phyloP scores from a whole-genome alignment of 2,329 filamentous ascomycete genomes.

The Endocalyx cinctus region DNA sequence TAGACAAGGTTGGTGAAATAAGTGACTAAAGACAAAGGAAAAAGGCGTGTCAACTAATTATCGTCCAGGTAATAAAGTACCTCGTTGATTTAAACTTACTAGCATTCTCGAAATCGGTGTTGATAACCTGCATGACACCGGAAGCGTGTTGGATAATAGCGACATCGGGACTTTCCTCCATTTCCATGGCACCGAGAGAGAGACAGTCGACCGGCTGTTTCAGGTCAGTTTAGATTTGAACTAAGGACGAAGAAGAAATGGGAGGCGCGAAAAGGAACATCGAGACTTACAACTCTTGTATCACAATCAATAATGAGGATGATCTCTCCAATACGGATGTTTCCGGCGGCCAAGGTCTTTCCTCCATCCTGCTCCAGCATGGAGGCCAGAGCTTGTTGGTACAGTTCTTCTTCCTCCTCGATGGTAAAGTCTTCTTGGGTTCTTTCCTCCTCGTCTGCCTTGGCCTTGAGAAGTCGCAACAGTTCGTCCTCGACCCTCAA shows the following conservation, averaged over 20 bases:
- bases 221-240: no score
- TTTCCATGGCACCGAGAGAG: constrained; percentile 62
- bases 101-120: constrained; percentile 64
- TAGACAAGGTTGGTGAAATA: constrained; percentile 74
- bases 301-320: constrained; percentile 49
- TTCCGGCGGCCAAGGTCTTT: constrained; percentile 52
- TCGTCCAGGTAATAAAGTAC: background rate
- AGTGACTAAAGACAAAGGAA: constrained; percentile 39
- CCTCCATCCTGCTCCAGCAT: constrained; percentile 45
- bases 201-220: constrained; percentile 35
- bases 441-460: background rate
- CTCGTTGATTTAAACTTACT: constrained; percentile 24
- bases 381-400: constrained; percentile 39
- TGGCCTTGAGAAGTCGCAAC: constrained; percentile 11
- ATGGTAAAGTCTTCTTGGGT: background rate
- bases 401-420: constrained; percentile 36
- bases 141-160: constrained; percentile 64
- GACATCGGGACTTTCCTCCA: constrained; percentile 61
- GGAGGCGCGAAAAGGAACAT: no score
- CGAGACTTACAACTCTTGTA: constrained; percentile 24
- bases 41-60: background rate
- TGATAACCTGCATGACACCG: constrained; percentile 67
- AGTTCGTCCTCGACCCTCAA: constrained; percentile 51
- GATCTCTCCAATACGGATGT: constrained; percentile 52
- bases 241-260: no score